phyloP scores from a whole-genome alignment of 164 flowering plant genomes.

The Santalum album region DNA sequence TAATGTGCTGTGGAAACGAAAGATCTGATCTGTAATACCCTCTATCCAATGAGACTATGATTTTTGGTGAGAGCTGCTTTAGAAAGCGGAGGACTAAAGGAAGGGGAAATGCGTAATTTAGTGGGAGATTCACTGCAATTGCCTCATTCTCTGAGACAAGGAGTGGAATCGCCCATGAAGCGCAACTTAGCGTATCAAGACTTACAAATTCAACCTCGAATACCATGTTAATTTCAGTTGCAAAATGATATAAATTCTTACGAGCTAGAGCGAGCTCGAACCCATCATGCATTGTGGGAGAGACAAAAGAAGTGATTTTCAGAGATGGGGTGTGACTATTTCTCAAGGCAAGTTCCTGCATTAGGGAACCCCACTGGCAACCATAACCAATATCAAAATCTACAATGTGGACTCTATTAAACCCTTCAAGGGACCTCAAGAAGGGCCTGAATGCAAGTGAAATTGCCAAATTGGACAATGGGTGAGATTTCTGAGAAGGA shows the following conservation, averaged over 20 bases:
- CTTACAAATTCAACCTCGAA: slow-evolving; percentile 49
- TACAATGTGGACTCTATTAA: slow-evolving; percentile 41
- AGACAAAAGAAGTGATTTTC: slow-evolving; percentile 62
- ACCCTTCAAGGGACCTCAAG: slow-evolving; percentile 54
- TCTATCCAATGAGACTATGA: slow-evolving; percentile 60
- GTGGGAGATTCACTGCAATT: slow-evolving; percentile 60
- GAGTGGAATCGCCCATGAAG: slow-evolving; percentile 28
- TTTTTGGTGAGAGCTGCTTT: slow-evolving; percentile 56
- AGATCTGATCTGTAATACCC: slow-evolving; percentile 59
- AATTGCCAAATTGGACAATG: slow-evolving; percentile 51
- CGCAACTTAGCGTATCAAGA: slow-evolving; percentile 38
- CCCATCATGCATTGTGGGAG: slow-evolving; percentile 39
- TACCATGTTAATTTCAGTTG: slow-evolving; percentile 36
- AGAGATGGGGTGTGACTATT: slow-evolving; percentile 33
- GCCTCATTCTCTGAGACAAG: slow-evolving; percentile 39
- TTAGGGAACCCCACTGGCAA: slow-evolving; percentile 81
- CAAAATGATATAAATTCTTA: slow-evolving; percentile 62
- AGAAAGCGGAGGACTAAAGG: slow-evolving; percentile 54
- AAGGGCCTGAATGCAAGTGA: slow-evolving; percentile 74
- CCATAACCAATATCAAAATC: slow-evolving; percentile 83
- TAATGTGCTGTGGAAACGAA: slow-evolving; percentile 55
- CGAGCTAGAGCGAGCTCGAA: slow-evolving; percentile 50
- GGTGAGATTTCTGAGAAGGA: slow-evolving; percentile 73
- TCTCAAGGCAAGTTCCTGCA: slow-evolving; percentile 65
- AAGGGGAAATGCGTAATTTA: slow-evolving; percentile 20